Conservation (phyloP, 768 basidiomycete genomes). For the Mycena haematopus region DNA sequence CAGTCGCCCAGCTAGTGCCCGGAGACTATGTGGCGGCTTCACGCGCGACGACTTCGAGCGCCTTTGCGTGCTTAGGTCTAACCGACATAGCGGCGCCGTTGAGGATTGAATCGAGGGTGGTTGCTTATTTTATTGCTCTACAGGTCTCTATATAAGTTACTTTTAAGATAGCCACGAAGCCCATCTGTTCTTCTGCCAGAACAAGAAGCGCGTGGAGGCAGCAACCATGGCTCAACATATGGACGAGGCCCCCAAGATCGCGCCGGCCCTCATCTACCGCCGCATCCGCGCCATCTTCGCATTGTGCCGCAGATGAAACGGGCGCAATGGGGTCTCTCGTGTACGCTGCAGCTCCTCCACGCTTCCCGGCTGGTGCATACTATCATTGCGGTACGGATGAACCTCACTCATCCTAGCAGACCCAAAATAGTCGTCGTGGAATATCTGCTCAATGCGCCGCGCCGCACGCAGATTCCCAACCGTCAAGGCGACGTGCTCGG, state of each 20-base stretch:
- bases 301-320: conserved; percentile 18
- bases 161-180: not conserved
- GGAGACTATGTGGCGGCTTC: too few relatives aligned
- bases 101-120: not conserved
- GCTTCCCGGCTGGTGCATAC: conserved; percentile 6
- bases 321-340: conserved; percentile 11
- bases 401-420: conserved; percentile 15
- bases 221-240: too few relatives aligned
- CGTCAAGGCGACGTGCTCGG: conserved; percentile 7
- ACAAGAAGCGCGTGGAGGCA: too few relatives aligned
- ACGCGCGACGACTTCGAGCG: too few relatives aligned
- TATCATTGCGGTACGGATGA: conserved; percentile 17
- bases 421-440: conserved; percentile 9
- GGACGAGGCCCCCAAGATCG: not conserved
- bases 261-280: too few relatives aligned
- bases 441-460: conserved; percentile 21
- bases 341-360: conserved; percentile 18
- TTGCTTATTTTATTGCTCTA: not conserved
- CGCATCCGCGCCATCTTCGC: conserved; percentile 14
- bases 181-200: too few relatives aligned
- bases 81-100: too few relatives aligned
- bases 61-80: too few relatives aligned
- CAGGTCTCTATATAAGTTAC: not conserved
- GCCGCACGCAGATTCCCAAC: conserved; percentile 17
- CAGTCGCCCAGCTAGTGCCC: too few relatives aligned